Evolutionary conservation across 257 asterid genomes (phyloP).

Genomic region (Echium plantagineum): DNA sequence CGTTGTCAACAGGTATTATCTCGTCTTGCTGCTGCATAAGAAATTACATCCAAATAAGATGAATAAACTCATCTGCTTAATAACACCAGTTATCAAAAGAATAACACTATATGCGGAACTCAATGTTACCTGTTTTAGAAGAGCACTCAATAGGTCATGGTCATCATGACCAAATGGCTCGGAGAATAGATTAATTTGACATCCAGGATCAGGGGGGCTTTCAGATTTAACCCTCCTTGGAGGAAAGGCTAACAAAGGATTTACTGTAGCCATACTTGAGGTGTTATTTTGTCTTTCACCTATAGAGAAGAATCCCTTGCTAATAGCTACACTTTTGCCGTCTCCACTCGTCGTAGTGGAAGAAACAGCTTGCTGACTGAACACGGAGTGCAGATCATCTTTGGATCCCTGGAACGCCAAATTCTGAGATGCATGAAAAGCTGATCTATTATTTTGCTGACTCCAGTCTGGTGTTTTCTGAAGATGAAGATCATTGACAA

Average conservation of each 20-base stretch:
- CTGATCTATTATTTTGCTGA: slow-evolving; percentile 22
- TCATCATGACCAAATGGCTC: slow-evolving; percentile 62
- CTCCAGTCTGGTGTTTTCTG: slow-evolving; percentile 36
- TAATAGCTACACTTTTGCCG: slow-evolving; percentile 14
- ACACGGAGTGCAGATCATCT: slow-evolving; percentile 19
- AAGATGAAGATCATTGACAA: slow-evolving; percentile 25
- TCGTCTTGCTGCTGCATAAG: slow-evolving; percentile 46
- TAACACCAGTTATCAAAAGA: not conserved
- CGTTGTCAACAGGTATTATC: slow-evolving; percentile 42
- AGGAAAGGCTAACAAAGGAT: slow-evolving; percentile 23
- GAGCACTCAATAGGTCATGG: slow-evolving; percentile 48
- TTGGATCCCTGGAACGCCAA: slow-evolving; percentile 19
- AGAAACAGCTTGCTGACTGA: slow-evolving; percentile 27
- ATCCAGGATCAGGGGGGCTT: slow-evolving; percentile 31
- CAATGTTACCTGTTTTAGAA: slow-evolving; percentile 54
- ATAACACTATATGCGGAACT: not conserved
- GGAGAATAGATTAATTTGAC: slow-evolving; percentile 25
- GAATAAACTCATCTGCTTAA: not conserved
- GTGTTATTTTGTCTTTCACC: slow-evolving; percentile 20
- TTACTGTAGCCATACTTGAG: slow-evolving; percentile 22
- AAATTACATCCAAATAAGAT: not conserved
- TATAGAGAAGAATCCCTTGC: slow-evolving; percentile 17
- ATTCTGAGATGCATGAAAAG: slow-evolving; percentile 18
- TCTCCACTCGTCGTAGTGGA: slow-evolving; percentile 21
- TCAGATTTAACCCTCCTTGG: slow-evolving; percentile 38